Evolutionary conservation across 305 asterid species (phyloP).

Genomic region (Stenogyne calaminthoides): DNA sequence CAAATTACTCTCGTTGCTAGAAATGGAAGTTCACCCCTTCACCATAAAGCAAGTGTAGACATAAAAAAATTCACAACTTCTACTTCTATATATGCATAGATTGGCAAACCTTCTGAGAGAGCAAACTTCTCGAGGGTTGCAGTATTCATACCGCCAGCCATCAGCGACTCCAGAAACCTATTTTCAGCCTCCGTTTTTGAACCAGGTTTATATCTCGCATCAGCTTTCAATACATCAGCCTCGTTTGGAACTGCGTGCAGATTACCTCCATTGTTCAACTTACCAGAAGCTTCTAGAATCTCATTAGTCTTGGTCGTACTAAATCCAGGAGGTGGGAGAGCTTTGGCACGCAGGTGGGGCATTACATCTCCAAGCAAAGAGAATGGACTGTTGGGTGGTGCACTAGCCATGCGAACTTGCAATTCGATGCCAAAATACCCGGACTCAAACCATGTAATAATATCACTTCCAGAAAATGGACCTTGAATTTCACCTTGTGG

Average conservation of each 20-base stretch:
- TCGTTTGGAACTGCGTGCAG: conserved; percentile 47
- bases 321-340: conserved; percentile 89
- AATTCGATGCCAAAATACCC: conserved; percentile 88
- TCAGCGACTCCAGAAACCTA: conserved; percentile 76
- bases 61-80: too few species aligned
- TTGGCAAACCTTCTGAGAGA: conserved; percentile 64
- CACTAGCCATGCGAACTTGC: conserved; percentile 69
- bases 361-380: conserved; percentile 76
- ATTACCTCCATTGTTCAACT: conserved; percentile 44
- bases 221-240: conserved; percentile 51
- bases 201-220: conserved; percentile 49
- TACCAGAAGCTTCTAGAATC: conserved; percentile 47
- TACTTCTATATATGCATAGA: too few species aligned
- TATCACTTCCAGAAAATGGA: conserved; percentile 77
- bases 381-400: conserved; percentile 65
- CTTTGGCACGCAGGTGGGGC: conserved; percentile 89
- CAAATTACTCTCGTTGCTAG: too few species aligned
- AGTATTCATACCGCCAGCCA: conserved; percentile 57
- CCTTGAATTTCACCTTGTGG: conserved; percentile 87
- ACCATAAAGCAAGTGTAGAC: too few species aligned
- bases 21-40: too few species aligned
- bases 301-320: conserved; percentile 64
- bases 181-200: conserved; percentile 67
- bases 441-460: conserved; percentile 86
- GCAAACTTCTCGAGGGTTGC: conserved; percentile 53